phyloP scores from a whole-genome alignment of 176 grass and related monocot species.

The barley (Hordeum vulgare) region DNA sequence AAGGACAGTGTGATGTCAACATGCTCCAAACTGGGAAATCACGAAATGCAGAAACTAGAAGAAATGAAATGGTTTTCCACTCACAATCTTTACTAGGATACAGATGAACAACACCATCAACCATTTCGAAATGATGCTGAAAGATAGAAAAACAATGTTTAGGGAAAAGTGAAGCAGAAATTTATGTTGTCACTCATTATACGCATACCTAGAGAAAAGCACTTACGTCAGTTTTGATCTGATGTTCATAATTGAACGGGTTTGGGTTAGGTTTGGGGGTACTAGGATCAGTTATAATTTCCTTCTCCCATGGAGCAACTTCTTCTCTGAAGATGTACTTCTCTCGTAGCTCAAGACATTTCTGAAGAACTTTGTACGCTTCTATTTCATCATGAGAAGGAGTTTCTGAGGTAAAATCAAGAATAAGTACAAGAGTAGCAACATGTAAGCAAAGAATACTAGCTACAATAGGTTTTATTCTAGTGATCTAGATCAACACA shows the following conservation, averaged over 20 bases:
- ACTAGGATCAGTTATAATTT: constrained; percentile 92
- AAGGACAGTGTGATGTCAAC: constrained; percentile 4
- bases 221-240: constrained; percentile 74
- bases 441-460: not conserved
- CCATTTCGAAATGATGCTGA: constrained; percentile 86
- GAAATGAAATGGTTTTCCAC: constrained; percentile 3
- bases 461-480: not conserved
- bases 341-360: constrained; percentile 88
- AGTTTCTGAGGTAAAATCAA: constrained; percentile 41
- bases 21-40: not conserved
- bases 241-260: constrained; percentile 64
- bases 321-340: constrained; percentile 87
- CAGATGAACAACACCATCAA: constrained; percentile 93
- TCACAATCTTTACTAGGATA: constrained; percentile 77
- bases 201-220: not conserved
- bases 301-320: constrained; percentile 92
- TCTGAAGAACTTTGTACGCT: constrained; percentile 81
- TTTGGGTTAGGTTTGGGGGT: constrained; percentile 86
- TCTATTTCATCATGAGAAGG: constrained; percentile 80
- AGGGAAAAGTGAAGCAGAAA: not conserved
- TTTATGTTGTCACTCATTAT: not conserved
- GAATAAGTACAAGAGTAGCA: not conserved
- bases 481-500: not conserved
- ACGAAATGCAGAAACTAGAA: constrained; percentile 8
- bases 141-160: constrained; percentile 20